Conservation (phyloP, 2,329 filamentous ascomycete genomes). For the Colletotrichum orbiculare region DNA sequence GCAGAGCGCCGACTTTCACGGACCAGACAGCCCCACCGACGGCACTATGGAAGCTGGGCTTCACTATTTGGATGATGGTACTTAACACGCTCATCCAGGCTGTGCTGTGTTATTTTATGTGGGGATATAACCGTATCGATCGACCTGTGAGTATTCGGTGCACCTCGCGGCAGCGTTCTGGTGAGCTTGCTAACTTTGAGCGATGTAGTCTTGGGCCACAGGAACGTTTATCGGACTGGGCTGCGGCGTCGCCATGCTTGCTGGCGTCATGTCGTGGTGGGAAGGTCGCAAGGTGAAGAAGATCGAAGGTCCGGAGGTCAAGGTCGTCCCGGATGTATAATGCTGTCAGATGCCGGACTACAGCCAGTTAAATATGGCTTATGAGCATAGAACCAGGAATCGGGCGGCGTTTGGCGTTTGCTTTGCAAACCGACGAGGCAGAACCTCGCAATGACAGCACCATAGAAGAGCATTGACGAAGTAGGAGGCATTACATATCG, state of each 20-base stretch:
- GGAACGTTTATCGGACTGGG: conserved; percentile 41
- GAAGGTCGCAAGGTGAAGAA: conserved; percentile 42
- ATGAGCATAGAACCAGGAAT: no score
- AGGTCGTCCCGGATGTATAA: conserved; percentile 35
- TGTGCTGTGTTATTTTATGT: conserved; percentile 41
- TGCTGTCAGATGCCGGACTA: background rate
- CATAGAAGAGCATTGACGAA: no score
- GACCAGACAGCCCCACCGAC: conserved; percentile 39
- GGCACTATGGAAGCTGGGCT: conserved; percentile 40
- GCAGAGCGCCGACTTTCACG: conserved; percentile 35
- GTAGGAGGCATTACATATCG: no score
- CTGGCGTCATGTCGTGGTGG: conserved; percentile 43
- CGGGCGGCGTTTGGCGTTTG: no score
- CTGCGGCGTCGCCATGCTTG: conserved; percentile 41
- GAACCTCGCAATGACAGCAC: no score
- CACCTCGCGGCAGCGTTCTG: background rate
- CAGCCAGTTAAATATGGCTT: no score
- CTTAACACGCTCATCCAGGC: conserved; percentile 40
- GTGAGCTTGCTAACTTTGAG: background rate
- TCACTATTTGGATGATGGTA: conserved; percentile 43
- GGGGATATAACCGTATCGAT: conserved; percentile 41
- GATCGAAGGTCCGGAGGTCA: conserved; percentile 40
- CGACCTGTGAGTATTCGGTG: conserved; percentile 38
- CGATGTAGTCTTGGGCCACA: conserved; percentile 38
- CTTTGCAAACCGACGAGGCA: no score